These are phyloP conservation scores for Skeletonema grethae DNA, from an alignment of 108 stramenopile genomes.

Conservation along the genomic window DNA sequence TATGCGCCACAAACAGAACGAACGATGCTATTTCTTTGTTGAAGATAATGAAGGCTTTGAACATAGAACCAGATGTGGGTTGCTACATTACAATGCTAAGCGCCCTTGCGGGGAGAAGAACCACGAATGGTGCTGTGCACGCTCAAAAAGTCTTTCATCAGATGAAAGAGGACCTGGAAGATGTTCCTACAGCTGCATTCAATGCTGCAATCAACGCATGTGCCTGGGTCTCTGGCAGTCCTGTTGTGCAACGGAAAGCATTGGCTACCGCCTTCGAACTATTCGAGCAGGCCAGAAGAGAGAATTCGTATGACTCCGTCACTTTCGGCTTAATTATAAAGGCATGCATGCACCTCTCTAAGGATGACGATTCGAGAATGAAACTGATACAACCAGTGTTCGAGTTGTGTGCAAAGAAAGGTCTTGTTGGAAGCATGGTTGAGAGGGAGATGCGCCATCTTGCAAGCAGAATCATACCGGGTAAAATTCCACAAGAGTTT, in stretches of 20 bases:
- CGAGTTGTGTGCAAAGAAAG: slow-evolving; percentile 35
- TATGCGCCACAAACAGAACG: slow-evolving; percentile 22
- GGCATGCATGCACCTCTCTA: slow-evolving; percentile 35
- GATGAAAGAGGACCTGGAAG: slow-evolving; percentile 23
- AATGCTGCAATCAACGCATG: slow-evolving; percentile 48
- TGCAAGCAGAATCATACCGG: slow-evolving; percentile 13
- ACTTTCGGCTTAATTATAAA: slow-evolving; percentile 42
- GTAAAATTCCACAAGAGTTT: slow-evolving; percentile 20
- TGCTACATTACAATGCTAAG: slow-evolving; percentile 36
- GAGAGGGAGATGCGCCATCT: slow-evolving; percentile 29
- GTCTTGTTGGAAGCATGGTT: slow-evolving; percentile 41
- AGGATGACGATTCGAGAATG: slow-evolving; percentile 28
- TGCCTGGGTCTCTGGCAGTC: slow-evolving; percentile 17
- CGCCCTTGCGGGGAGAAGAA: slow-evolving; percentile 19
- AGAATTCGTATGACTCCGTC: slow-evolving; percentile 14
- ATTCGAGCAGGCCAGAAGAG: slow-evolving; percentile 18
- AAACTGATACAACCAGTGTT: slow-evolving; percentile 38
- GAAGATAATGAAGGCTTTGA: slow-evolving; percentile 26
- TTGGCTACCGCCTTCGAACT: slow-evolving; percentile 25
- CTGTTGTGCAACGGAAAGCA: slow-evolving; percentile 25
- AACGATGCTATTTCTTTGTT: slow-evolving; percentile 31
- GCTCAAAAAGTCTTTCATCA: slow-evolving; percentile 23
- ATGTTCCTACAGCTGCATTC: slow-evolving; percentile 13
- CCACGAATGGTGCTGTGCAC: slow-evolving; percentile 21
- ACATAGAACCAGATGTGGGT: slow-evolving; percentile 28